Percentiles rank a stretch among this genome's conserved stretches.
Evolutionary conservation across 73 alveolate genomes (phyloP).

Genomic region (Paramecium bursaria): DNA sequence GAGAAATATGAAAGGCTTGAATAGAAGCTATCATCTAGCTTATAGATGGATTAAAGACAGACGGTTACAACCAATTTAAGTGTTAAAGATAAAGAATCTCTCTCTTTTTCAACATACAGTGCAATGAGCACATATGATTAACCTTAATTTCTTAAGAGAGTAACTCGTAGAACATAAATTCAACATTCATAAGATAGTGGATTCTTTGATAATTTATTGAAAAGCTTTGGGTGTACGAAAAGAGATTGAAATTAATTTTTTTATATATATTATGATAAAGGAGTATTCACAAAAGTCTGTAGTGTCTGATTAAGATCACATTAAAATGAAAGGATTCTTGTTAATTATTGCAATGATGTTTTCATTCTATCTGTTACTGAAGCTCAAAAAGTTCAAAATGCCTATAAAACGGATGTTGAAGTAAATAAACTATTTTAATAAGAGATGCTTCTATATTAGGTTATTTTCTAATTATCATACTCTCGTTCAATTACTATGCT

Average conservation of each 20-base stretch:
- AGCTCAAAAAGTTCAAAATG: no score
- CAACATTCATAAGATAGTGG: conserved; percentile 12
- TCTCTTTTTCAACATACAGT: neutral
- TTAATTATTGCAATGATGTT: no score
- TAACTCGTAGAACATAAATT: conserved; percentile 22
- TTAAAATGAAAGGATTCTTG: no score
- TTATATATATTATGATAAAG: no score
- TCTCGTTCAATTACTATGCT: no score
- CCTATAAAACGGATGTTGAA: no score
- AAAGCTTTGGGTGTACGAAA: conserved; percentile 26
- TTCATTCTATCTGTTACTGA: no score
- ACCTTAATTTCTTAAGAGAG: conserved; percentile 4
- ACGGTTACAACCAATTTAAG: neutral
- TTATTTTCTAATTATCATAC: no score
- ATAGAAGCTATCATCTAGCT: neutral
- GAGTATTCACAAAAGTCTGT: no score
- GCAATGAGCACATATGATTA: conserved; percentile 36
- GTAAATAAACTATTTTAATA: no score
- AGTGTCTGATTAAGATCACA: no score
- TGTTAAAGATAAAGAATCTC: neutral
- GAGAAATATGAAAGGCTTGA: conserved; percentile 18
- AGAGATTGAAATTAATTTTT: neutral
- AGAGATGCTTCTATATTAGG: no score
- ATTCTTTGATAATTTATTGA: neutral
- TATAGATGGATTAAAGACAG: neutral